These are phyloP conservation scores for Talaromyces sp. DNA, from an alignment of 2,329 filamentous ascomycete species.

Conservation along the genomic window DNA sequence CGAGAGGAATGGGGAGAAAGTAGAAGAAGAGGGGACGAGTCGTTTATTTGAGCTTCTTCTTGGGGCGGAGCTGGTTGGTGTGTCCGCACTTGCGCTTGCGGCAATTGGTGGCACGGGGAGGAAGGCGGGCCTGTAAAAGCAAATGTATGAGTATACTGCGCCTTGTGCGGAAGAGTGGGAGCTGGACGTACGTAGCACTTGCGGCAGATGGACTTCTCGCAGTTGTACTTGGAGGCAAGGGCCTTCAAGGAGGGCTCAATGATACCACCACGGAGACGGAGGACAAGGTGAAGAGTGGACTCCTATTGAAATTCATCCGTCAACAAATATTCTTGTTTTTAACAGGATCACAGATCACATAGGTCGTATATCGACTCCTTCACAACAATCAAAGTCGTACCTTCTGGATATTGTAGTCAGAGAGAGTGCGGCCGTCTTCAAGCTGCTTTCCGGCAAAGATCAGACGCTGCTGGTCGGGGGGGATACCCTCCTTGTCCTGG, in stretches of 20 bases:
- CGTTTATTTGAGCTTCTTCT: constrained; percentile 98
- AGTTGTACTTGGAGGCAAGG: constrained; percentile 99
- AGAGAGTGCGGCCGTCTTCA: constrained; percentile 93
- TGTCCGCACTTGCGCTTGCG: constrained; percentile 99
- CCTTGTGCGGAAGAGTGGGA: not conserved
- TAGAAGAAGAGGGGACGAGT: constrained; percentile 17
- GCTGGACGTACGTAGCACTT: constrained; percentile 89
- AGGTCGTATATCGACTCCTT: not conserved
- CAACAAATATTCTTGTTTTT: not conserved
- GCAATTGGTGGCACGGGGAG: constrained; percentile 99
- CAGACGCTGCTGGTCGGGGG: constrained; percentile 95
- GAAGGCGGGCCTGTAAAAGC: constrained; percentile 66
- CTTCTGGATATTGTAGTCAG: constrained; percentile 99
- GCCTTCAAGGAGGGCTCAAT: constrained; percentile 99
- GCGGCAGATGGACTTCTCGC: constrained; percentile 99
- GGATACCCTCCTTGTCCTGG: constrained; percentile 99
- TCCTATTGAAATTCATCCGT: constrained; percentile 56
- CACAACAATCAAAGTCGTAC: constrained; percentile 48
- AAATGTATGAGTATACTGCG: constrained; percentile 5
- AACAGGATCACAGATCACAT: not conserved
- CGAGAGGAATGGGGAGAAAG: not conserved
- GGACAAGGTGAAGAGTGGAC: constrained; percentile 96
- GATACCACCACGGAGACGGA: constrained; percentile 98
- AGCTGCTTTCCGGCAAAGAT: constrained; percentile 99
- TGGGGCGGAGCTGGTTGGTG: constrained; percentile 99